Percentiles rank a stretch among this genome's conserved stretches.
Conservation (phyloP, 1,139 yeast genomes). For the Scheffersomyces illinoinensis region DNA sequence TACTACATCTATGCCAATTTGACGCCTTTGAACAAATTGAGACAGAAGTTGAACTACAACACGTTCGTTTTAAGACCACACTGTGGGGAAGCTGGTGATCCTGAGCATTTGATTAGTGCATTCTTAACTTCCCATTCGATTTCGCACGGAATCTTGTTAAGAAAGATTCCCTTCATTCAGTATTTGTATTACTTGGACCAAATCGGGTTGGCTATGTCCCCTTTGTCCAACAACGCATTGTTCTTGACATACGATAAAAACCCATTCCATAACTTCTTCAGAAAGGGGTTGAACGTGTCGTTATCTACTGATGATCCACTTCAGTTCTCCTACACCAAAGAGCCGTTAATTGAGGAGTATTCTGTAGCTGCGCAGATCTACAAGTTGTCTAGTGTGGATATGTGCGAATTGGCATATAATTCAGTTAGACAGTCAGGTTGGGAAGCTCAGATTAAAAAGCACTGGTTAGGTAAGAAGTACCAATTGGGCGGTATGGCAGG, state of each 20-base stretch:
- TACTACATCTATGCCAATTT: slow-evolving; percentile 87
- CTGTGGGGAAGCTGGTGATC: slow-evolving; percentile 99
- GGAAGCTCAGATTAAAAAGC: slow-evolving; percentile 79
- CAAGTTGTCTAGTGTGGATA: slow-evolving; percentile 88
- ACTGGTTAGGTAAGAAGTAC: slow-evolving; percentile 86
- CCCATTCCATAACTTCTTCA: slow-evolving; percentile 88
- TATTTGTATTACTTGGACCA: slow-evolving; percentile 91
- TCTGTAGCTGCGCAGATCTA: slow-evolving; percentile 98
- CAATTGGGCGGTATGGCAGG: slow-evolving; percentile 67
- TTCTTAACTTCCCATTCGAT: slow-evolving; percentile 89
- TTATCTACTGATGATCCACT: slow-evolving; percentile 73
- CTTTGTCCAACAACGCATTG: slow-evolving; percentile 92
- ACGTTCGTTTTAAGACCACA: slow-evolving; percentile 95
- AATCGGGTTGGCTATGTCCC: slow-evolving; percentile 98
- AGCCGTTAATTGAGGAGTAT: slow-evolving; percentile 96
- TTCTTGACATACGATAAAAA: slow-evolving; percentile 93
- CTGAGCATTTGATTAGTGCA: slow-evolving; percentile 91
- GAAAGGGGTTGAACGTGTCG: slow-evolving; percentile 90
- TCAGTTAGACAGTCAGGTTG: slow-evolving; percentile 93
- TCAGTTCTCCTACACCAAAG: slow-evolving; percentile 94
- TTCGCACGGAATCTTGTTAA: slow-evolving; percentile 88
- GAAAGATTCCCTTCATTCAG: slow-evolving; percentile 94
- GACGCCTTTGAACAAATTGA: slow-evolving; percentile 81
- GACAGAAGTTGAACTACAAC: slow-evolving; percentile 71
- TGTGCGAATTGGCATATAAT: slow-evolving; percentile 89